Conservation (phyloP, 2,329 filamentous ascomycete genomes). For the Fusarium sterilihyphosum region DNA sequence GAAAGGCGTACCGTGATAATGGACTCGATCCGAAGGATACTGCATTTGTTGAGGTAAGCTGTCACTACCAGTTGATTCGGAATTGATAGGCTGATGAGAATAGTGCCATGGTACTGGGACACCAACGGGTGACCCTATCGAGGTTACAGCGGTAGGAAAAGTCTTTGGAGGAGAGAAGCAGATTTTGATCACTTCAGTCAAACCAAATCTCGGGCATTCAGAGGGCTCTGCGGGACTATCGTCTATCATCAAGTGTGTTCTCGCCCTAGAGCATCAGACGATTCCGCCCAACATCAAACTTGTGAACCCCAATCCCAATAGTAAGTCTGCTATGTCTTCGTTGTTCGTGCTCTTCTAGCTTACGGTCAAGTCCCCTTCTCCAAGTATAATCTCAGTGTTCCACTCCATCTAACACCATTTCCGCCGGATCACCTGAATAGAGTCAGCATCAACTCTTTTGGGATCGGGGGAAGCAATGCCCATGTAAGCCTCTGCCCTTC, state of each 20-base stretch:
- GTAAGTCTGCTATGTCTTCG: not conserved
- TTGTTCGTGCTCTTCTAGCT: fast-evolving
- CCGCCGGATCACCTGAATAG: not conserved
- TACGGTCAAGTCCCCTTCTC: not conserved
- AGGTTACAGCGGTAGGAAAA: conserved; percentile 1
- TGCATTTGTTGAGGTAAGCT: conserved; percentile 6
- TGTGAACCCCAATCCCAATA: conserved; percentile 35
- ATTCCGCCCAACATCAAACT: conserved; percentile 42
- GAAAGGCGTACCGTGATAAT: conserved; percentile 41
- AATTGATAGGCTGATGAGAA: not conserved
- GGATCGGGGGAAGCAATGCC: conserved; percentile 43
- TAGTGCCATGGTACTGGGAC: conserved; percentile 41
- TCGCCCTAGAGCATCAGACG: conserved; percentile 33
- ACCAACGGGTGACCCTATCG: conserved; percentile 28
- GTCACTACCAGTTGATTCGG: no score
- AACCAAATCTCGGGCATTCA: conserved; percentile 52
- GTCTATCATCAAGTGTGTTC: conserved; percentile 40
- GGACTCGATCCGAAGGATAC: conserved; percentile 32
- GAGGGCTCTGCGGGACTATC: conserved; percentile 40
- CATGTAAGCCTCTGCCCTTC: conserved; percentile 5
- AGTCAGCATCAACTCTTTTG: conserved; percentile 45
- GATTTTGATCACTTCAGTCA: conserved; percentile 40
- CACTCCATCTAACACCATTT: conserved; percentile 20
- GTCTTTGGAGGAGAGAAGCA: not conserved
- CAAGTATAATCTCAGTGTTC: conserved; percentile 10